These are phyloP conservation scores for Malus hybrid DNA, from an alignment of 331 rosid species.

Conservation along the genomic window DNA sequence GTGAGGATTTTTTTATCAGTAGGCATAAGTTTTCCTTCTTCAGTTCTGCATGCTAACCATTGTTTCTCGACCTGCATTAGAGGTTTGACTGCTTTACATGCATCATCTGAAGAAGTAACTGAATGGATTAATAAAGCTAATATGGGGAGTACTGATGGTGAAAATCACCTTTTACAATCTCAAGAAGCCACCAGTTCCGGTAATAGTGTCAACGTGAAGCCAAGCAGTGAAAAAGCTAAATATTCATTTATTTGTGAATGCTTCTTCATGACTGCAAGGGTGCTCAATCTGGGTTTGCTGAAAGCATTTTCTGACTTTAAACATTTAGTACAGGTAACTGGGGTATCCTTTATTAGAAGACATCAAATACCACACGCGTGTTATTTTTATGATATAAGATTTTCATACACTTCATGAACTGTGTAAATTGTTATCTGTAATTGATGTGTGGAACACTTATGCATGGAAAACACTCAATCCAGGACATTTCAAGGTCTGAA, in stretches of 20 bases:
- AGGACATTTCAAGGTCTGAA: slow-evolving; percentile 91
- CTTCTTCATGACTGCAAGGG: slow-evolving; percentile 98
- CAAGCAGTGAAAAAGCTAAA: slow-evolving; percentile 46
- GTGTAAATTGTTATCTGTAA: slow-evolving; percentile 2
- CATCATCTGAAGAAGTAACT: slow-evolving; percentile 88
- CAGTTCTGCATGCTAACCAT: slow-evolving; percentile 23
- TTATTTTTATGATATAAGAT: neutral
- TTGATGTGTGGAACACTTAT: slow-evolving; percentile 5
- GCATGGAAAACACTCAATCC: slow-evolving; percentile 12
- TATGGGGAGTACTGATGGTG: slow-evolving; percentile 38
- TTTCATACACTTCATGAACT: slow-evolving; percentile 5
- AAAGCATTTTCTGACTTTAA: slow-evolving; percentile 94
- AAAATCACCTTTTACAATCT: slow-evolving; percentile 70
- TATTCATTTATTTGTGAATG: slow-evolving; percentile 94
- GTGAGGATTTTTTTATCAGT: slow-evolving; percentile 35
- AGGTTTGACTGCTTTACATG: slow-evolving; percentile 94
- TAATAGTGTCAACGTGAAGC: slow-evolving; percentile 37
- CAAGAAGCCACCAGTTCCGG: slow-evolving; percentile 92
- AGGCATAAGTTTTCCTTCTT: slow-evolving; percentile 1
- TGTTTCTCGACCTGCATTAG: slow-evolving; percentile 40
- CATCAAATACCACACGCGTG: neutral
- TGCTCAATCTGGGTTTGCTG: slow-evolving; percentile 85
- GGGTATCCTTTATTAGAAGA: neutral
- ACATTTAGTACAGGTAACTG: slow-evolving; percentile 89
- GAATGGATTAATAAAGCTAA: slow-evolving; percentile 63